Percentiles rank a stretch among this genome's conserved stretches.
These are phyloP conservation scores for Saccharum hybrid DNA, from an alignment of 202 grass and related monocot species.

Conservation along the genomic window DNA sequence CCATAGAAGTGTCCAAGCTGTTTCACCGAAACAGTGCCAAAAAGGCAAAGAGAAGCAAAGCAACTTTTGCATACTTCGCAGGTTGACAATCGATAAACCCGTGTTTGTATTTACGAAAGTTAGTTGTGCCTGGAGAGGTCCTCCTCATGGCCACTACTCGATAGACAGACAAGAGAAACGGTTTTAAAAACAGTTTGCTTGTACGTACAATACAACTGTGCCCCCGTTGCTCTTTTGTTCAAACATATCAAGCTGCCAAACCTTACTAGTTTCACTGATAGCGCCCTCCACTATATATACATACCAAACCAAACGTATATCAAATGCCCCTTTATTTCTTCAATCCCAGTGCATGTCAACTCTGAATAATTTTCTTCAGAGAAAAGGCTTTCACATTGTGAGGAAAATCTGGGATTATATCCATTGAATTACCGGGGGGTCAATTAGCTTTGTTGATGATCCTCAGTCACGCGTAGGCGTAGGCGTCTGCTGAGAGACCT, in stretches of 20 bases:
- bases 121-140: slow-evolving; percentile 25
- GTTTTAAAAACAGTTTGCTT: slow-evolving; percentile 47
- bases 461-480: slow-evolving; percentile 34
- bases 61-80: slow-evolving; percentile 41
- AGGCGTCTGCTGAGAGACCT: slow-evolving; percentile 43
- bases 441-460: slow-evolving; percentile 21
- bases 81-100: slow-evolving; percentile 44
- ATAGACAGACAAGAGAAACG: slow-evolving; percentile 13
- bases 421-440: slow-evolving; percentile 36
- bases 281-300: slow-evolving; percentile 55
- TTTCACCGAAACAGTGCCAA: slow-evolving; percentile 39
- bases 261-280: slow-evolving; percentile 57
- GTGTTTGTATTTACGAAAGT: not conserved
- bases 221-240: slow-evolving; percentile 30
- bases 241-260: slow-evolving; percentile 78
- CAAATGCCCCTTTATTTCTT: slow-evolving; percentile 17
- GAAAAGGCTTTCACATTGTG: slow-evolving; percentile 42
- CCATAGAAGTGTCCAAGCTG: not conserved
- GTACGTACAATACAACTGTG: slow-evolving; percentile 35
- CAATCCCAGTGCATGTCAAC: slow-evolving; percentile 45
- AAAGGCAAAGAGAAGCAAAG: not conserved
- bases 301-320: slow-evolving; percentile 47
- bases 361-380: slow-evolving; percentile 28
- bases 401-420: not conserved
- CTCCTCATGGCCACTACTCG: slow-evolving; percentile 24